phyloP scores from a whole-genome alignment of 306 rosid species.

The Gastrolobium bilobum region DNA sequence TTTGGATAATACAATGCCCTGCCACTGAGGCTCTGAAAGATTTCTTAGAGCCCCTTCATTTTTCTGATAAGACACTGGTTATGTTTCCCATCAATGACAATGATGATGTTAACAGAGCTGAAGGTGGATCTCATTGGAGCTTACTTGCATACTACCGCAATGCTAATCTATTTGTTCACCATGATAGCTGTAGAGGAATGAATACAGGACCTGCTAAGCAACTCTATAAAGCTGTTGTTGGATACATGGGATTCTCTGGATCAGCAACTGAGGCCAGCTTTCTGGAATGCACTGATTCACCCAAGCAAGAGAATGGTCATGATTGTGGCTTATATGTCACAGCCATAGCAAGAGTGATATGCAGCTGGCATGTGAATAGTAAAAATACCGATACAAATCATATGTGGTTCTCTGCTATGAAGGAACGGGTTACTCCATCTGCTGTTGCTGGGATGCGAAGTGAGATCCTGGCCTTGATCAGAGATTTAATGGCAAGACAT shows the following conservation, averaged over 20 bases:
- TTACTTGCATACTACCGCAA: conserved; percentile 75
- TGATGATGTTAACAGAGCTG: conserved; percentile 69
- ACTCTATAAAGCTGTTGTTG: conserved; percentile 68
- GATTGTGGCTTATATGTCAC: conserved; percentile 90
- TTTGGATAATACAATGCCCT: conserved; percentile 84
- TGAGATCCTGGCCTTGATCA: conserved; percentile 68
- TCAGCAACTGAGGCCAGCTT: conserved; percentile 52
- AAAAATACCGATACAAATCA: conserved; percentile 45
- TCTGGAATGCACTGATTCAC: conserved; percentile 68
- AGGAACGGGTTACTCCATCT: conserved; percentile 69
- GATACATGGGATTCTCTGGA: conserved; percentile 54
- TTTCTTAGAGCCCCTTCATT: conserved; percentile 81
- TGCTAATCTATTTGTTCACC: conserved; percentile 73
- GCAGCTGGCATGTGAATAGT: conserved; percentile 63
- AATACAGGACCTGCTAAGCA: conserved; percentile 61
- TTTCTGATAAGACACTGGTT: conserved; percentile 64
- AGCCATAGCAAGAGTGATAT: conserved; percentile 74
- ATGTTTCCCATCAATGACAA: conserved; percentile 86
- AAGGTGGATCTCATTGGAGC: conserved; percentile 97
- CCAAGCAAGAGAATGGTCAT: conserved; percentile 75
- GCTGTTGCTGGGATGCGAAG: conserved; percentile 67
- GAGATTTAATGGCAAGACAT: conserved; percentile 69
- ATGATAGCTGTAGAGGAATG: conserved; percentile 66
- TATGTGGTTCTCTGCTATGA: conserved; percentile 70
- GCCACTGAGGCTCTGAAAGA: conserved; percentile 57